Percentiles rank a stretch among this genome's conserved stretches.
Conservation (phyloP, 2,329 filamentous ascomycete genomes). For the Helotiales sp. region DNA sequence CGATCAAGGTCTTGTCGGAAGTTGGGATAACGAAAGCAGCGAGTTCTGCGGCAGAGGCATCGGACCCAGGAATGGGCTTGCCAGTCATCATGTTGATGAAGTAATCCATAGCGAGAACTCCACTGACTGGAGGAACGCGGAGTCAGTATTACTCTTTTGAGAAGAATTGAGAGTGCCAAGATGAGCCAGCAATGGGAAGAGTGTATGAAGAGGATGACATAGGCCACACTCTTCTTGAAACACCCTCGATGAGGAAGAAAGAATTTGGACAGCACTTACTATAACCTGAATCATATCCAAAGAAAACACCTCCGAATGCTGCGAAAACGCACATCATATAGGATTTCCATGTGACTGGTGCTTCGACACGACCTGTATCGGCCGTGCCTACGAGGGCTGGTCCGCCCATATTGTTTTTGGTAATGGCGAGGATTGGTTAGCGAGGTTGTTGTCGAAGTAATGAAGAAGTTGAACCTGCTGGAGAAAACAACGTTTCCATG, state of each 20-base stretch:
- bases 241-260: background rate
- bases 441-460: background rate
- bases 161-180: too few relatives aligned
- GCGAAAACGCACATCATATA: constrained; percentile 73
- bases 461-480: constrained; percentile 12
- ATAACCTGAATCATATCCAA: constrained; percentile 77
- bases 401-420: constrained; percentile 28
- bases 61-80: constrained; percentile 22
- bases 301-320: constrained; percentile 62
- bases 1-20: constrained; percentile 59
- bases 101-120: constrained; percentile 60
- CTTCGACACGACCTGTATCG: constrained; percentile 66
- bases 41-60: constrained; percentile 19
- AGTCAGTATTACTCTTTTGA: too few relatives aligned
- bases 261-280: constrained; percentile 40
- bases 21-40: constrained; percentile 53
- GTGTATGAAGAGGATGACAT: too few relatives aligned
- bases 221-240: too few relatives aligned
- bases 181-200: too few relatives aligned
- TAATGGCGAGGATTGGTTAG: background rate
- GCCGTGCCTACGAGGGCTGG: constrained; percentile 38
- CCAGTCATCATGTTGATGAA: constrained; percentile 30
- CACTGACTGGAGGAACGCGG: too few relatives aligned
- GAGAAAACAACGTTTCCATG: background rate
- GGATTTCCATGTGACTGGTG: constrained; percentile 70